A percentile compares a stretch with the other conserved stretches of the same genome.
Evolutionary conservation across 495 filamentous ascomycete species (phyloP).

Genomic region (Penicillium bovifimosum): DNA sequence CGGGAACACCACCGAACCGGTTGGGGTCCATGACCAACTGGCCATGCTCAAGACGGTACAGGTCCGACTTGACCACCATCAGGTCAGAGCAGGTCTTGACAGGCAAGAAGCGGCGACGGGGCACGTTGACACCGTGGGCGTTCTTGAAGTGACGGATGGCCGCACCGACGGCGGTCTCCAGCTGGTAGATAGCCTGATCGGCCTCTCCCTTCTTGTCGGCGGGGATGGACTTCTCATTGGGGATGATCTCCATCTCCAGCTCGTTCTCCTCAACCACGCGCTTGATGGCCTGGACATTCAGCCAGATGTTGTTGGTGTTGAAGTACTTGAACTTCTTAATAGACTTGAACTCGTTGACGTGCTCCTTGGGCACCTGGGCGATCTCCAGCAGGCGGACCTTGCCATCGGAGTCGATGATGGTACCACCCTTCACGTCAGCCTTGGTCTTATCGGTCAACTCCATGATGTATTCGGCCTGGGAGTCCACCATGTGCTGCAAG

Average conservation of each 20-base stretch:
- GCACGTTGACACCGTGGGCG: conserved; percentile 98
- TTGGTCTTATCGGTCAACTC: conserved; percentile 99
- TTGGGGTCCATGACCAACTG: conserved; percentile 92
- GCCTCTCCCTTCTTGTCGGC: conserved; percentile 99
- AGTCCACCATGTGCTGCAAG: conserved; percentile 98
- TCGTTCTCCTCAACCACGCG: conserved; percentile 98
- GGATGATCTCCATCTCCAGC: conserved; percentile 99
- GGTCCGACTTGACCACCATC: conserved; percentile 99
- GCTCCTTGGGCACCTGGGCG: conserved; percentile 99
- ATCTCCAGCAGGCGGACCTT: conserved; percentile 96
- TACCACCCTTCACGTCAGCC: conserved; percentile 99
- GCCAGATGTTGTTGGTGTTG: conserved; percentile 99
- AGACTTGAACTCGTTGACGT: conserved; percentile 99
- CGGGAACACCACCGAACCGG: conserved; percentile 95
- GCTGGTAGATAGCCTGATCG: conserved; percentile 92
- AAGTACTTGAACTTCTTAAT: conserved; percentile 99
- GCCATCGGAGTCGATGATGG: conserved; percentile 99
- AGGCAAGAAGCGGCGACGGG: conserved; percentile 93
- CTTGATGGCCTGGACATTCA: conserved; percentile 96
- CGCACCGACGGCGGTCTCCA: conserved; percentile 97
- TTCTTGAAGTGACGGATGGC: conserved; percentile 98
- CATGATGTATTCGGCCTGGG: conserved; percentile 97
- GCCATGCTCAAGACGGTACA: conserved; percentile 99
- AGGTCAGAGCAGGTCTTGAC: conserved; percentile 99
- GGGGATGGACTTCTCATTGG: conserved; percentile 96